Evolutionary conservation across 768 basidiomycete genomes (phyloP).

Genomic region (Royoungia palumana): DNA sequence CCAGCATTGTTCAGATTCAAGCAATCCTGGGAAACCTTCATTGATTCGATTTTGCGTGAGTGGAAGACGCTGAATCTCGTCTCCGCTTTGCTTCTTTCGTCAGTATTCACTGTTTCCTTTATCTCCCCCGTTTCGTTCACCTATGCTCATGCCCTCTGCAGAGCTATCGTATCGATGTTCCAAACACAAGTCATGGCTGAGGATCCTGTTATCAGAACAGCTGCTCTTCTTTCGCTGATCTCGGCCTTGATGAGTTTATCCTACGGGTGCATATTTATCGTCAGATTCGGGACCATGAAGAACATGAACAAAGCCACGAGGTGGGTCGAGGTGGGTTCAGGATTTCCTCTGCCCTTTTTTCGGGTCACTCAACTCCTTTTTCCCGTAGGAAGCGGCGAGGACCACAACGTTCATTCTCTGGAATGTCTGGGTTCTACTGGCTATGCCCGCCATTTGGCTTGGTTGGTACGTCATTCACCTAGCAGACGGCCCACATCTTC

Average conservation of each 20-base stretch:
- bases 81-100: conserved; percentile 59
- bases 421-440: conserved; percentile 70
- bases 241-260: conserved; percentile 68
- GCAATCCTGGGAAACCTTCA: conserved; percentile 65
- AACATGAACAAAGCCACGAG: conserved; percentile 67
- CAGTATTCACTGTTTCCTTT: conserved; percentile 15
- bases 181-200: conserved; percentile 49
- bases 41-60: conserved; percentile 65
- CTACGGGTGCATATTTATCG: conserved; percentile 72
- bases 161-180: conserved; percentile 68
- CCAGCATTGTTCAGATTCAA: conserved; percentile 65
- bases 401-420: conserved; percentile 47
- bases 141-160: conserved; percentile 19
- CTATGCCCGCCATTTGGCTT: conserved; percentile 68
- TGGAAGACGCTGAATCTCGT: conserved; percentile 78
- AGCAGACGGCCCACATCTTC: not conserved
- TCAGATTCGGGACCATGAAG: conserved; percentile 69
- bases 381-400: conserved; percentile 52
- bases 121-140: not conserved
- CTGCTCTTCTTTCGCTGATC: conserved; percentile 60
- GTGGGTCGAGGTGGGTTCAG: conserved; percentile 61
- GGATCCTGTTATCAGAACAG: conserved; percentile 61
- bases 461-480: conserved; percentile 46
- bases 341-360: not conserved
- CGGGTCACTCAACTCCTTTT: not conserved